phyloP scores from a whole-genome alignment of 2,329 filamentous ascomycete species.

The Fonsecaea erecta region DNA sequence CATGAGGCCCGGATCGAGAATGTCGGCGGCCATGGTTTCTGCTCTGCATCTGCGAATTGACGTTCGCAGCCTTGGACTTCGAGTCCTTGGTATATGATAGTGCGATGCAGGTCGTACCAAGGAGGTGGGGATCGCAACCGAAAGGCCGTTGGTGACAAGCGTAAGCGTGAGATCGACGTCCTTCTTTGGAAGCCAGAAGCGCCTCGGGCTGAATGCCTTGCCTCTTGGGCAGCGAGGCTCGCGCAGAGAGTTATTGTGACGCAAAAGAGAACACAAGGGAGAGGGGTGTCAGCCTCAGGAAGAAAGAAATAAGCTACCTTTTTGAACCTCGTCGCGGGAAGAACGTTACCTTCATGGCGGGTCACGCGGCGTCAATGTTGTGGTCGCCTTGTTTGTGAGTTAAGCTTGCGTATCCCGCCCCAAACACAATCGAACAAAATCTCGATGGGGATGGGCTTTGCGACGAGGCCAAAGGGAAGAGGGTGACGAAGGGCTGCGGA shows the following conservation, averaged over 20 bases:
- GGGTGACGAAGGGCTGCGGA: conserved; percentile 10
- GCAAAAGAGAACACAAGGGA: not conserved
- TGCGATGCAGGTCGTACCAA: not conserved
- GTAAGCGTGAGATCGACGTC: not conserved
- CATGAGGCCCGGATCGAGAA: conserved; percentile 2
- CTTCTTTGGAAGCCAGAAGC: not conserved
- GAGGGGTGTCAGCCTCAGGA: not conserved
- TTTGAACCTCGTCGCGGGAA: not conserved
- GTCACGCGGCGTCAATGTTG: conserved; percentile 11
- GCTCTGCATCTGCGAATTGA: not conserved
- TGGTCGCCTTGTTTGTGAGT: not conserved
- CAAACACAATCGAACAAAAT: not conserved
- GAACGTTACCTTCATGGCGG: not conserved
- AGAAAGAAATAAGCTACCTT: conserved; percentile 15
- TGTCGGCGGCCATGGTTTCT: conserved; percentile 7
- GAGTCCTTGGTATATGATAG: not conserved
- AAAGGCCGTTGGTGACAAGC: not conserved
- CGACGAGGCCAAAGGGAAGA: not conserved
- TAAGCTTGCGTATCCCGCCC: not conserved
- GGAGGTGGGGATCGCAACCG: not conserved
- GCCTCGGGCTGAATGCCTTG: not conserved
- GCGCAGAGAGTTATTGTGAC: not conserved
- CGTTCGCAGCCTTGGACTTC: not conserved
- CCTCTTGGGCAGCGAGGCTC: not conserved
- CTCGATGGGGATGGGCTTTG: not conserved